phyloP scores from a whole-genome alignment of 345 rosid genomes.

The Pistacia integerrima region DNA sequence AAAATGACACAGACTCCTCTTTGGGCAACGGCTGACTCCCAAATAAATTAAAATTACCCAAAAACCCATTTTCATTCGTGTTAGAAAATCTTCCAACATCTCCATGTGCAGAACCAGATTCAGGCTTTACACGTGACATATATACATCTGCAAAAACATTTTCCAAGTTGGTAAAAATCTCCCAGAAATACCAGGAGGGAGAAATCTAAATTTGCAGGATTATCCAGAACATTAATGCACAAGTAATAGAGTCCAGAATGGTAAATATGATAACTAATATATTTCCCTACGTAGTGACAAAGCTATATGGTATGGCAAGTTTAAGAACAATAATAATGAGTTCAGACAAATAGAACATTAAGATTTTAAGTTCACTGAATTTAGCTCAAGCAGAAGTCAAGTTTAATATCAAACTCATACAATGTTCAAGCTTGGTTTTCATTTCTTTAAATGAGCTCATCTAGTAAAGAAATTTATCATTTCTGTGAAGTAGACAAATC shows the following conservation, averaged over 20 bases:
- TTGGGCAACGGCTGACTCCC: conserved; percentile 51
- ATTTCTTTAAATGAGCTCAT: too few relatives aligned
- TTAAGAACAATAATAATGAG: background rate
- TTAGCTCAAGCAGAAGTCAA: background rate
- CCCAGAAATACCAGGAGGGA: conserved; percentile 1
- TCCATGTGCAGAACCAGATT: conserved; percentile 54
- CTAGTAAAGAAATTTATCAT: too few relatives aligned
- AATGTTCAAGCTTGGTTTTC: too few relatives aligned
- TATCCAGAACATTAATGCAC: background rate
- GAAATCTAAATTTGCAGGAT: background rate
- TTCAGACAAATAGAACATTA: background rate
- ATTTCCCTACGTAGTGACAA: background rate
- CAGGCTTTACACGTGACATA: conserved; percentile 51
- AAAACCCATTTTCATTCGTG: conserved; percentile 52
- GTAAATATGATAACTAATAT: background rate
- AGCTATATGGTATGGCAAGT: conserved; percentile 8
- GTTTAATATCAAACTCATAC: background rate
- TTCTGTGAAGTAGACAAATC: too few relatives aligned
- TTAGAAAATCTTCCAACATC: conserved; percentile 52
- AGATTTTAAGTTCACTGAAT: background rate
- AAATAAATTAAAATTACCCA: conserved; percentile 48
- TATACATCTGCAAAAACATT: conserved; percentile 58
- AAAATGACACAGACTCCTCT: conserved; percentile 53
- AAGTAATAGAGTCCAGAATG: background rate
- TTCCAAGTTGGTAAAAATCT: conserved; percentile 21